phyloP scores from a whole-genome alignment of 2,329 filamentous ascomycete genomes.

The Stenocarpella maydis region DNA sequence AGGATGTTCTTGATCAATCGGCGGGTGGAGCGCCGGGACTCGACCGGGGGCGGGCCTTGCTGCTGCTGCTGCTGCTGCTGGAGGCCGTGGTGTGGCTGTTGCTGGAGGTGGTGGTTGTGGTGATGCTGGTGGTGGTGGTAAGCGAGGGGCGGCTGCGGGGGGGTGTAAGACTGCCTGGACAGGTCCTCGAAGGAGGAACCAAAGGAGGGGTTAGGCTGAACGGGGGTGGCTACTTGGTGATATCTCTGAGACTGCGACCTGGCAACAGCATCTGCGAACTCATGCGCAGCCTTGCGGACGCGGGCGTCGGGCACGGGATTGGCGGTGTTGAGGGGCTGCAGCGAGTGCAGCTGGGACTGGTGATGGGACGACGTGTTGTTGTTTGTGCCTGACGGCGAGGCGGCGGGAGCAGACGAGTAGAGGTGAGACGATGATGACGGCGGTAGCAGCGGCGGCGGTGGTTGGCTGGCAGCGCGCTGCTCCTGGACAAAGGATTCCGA shows the following conservation, averaged over 20 bases:
- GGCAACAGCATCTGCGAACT: constrained; percentile 57
- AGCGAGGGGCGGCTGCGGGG: constrained; percentile 28
- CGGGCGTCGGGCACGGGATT: constrained; percentile 45
- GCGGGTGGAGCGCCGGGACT: constrained; percentile 59
- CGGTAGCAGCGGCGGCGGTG: constrained; percentile 33
- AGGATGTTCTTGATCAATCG: constrained; percentile 65
- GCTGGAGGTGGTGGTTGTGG: constrained; percentile 30
- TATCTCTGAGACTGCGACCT: constrained; percentile 63
- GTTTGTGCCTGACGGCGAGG: constrained; percentile 30
- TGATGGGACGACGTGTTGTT: constrained; percentile 10
- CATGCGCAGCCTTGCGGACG: constrained; percentile 47
- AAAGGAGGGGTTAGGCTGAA: constrained; percentile 37
- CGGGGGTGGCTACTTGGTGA: constrained; percentile 40
- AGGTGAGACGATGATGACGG: constrained; percentile 36
- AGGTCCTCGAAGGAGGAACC: constrained; percentile 34
- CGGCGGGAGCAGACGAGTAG: constrained; percentile 38
- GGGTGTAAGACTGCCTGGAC: not conserved
- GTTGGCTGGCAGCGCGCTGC: constrained; percentile 33
- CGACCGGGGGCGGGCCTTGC: constrained; percentile 42
- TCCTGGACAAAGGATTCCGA: constrained; percentile 40
- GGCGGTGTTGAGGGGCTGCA: constrained; percentile 39
- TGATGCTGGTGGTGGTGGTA: constrained; percentile 32
- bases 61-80: constrained; percentile 44
- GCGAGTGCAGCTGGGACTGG: constrained; percentile 31
- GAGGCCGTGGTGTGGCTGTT: constrained; percentile 37